Percentiles rank a stretch among this genome's conserved stretches.
phyloP scores from a whole-genome alignment of 331 rosid species.

The Saraca asoca region DNA sequence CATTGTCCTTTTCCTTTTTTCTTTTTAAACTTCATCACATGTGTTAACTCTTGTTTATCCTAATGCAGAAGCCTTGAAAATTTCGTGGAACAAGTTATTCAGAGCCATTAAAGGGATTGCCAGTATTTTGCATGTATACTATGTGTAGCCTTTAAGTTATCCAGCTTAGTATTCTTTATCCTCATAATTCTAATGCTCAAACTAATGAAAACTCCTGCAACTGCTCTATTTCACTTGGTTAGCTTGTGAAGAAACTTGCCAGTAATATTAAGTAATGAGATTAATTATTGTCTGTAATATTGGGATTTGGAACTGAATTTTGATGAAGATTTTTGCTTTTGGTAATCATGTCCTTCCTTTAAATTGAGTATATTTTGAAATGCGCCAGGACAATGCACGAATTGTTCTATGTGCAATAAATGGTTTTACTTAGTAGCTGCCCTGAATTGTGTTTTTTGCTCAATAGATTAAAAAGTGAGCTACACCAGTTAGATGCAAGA shows the following conservation, averaged over 20 bases:
- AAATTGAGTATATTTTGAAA: no score
- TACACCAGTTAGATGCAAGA: no score
- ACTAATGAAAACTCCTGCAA: slow-evolving; percentile 3
- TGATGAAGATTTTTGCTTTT: neutral
- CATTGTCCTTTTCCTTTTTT: neutral
- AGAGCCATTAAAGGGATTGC: no score
- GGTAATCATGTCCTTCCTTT: no score
- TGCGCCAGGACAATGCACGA: no score
- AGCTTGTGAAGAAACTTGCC: slow-evolving; percentile 4
- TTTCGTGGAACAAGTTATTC: slow-evolving; percentile 23
- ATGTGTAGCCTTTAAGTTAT: no score
- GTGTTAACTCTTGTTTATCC: neutral
- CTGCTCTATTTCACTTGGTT: neutral
- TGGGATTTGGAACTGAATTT: neutral
- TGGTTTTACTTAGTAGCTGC: no score
- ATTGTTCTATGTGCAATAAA: no score
- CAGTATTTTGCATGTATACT: no score
- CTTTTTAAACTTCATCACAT: neutral
- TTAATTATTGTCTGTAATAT: slow-evolving; percentile 13
- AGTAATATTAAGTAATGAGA: neutral
- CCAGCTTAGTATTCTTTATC: neutral
- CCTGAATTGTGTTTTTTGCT: no score
- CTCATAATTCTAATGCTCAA: neutral
- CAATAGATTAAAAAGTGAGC: no score
- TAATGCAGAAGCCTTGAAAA: slow-evolving; percentile 64